These are phyloP conservation scores for Hymenotorrendiella dingleyae DNA, from an alignment of 2,329 filamentous ascomycete species.

Conservation along the genomic window DNA sequence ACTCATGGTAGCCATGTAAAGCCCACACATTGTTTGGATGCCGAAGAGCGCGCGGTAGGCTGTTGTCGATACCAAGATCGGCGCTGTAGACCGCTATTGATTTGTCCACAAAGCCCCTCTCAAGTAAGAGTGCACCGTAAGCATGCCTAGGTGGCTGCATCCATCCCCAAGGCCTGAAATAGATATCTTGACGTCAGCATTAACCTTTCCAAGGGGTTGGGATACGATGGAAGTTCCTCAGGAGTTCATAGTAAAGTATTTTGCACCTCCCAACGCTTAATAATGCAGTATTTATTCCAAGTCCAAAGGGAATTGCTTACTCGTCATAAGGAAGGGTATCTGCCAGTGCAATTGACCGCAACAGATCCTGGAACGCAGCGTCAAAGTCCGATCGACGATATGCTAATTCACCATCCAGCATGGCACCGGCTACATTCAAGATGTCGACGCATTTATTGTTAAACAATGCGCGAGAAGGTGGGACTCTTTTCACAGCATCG, in stretches of 20 bases:
- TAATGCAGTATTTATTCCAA: no score
- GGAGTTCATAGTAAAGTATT: no score
- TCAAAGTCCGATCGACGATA: slow-evolving; percentile 58
- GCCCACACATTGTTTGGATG: slow-evolving; percentile 74
- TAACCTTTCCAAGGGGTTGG: no score
- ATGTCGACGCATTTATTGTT: slow-evolving; percentile 62
- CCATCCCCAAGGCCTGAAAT: slow-evolving; percentile 75
- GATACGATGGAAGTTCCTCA: no score
- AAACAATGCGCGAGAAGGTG: slow-evolving; percentile 56
- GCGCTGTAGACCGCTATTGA: slow-evolving; percentile 53
- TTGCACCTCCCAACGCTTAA: no score
- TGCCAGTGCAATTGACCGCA: slow-evolving; percentile 51
- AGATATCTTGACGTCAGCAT: no score
- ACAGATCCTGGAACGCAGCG: slow-evolving; percentile 52
- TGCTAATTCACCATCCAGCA: slow-evolving; percentile 69
- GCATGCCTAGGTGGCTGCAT: slow-evolving; percentile 71
- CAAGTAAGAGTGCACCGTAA: slow-evolving; percentile 61
- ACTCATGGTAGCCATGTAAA: slow-evolving; percentile 67
- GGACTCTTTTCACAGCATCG: slow-evolving; percentile 46
- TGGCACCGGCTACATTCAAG: slow-evolving; percentile 52
- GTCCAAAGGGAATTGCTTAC: no score
- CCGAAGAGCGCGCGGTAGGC: slow-evolving; percentile 55
- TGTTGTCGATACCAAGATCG: slow-evolving; percentile 55
- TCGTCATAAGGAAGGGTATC: slow-evolving; percentile 64
- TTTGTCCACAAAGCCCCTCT: slow-evolving; percentile 54